Evolutionary conservation across 805 yeast genomes (phyloP).

Genomic region (Candida corydali): DNA sequence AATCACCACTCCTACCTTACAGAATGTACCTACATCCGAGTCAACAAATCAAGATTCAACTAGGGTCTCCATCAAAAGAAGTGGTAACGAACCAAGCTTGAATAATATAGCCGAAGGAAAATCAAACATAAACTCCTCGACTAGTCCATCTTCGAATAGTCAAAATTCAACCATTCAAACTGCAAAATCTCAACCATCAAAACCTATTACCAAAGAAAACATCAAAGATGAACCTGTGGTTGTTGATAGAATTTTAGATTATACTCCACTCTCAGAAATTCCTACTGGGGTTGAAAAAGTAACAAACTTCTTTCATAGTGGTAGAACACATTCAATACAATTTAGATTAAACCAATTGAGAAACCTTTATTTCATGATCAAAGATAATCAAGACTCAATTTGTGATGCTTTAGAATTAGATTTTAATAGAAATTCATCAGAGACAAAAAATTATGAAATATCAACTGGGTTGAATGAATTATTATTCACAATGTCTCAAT

Average conservation of each 20-base stretch:
- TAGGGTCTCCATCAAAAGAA: conserved; percentile 2
- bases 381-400: conserved; percentile 53
- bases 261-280: conserved; percentile 48
- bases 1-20: conserved; percentile 1
- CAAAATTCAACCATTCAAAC: neutral
- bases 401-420: conserved; percentile 60
- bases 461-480: conserved; percentile 51
- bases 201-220: neutral
- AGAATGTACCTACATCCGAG: neutral
- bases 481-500: conserved; percentile 50
- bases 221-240: neutral
- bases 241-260: conserved; percentile 18
- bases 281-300: conserved; percentile 42
- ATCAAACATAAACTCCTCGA: neutral
- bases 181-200: neutral
- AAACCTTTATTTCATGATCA: conserved; percentile 58
- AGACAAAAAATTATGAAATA: conserved; percentile 60
- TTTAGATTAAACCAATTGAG: conserved; percentile 61
- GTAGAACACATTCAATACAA: conserved; percentile 48
- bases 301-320: conserved; percentile 36
- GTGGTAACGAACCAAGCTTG: conserved; percentile 3
- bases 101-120: conserved; percentile 4
- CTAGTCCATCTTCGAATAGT: neutral
- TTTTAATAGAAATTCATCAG: conserved; percentile 60
- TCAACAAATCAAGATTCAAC: neutral